Conservation (phyloP, 164 flowering plant genomes). For the Akebia trifoliata region DNA sequence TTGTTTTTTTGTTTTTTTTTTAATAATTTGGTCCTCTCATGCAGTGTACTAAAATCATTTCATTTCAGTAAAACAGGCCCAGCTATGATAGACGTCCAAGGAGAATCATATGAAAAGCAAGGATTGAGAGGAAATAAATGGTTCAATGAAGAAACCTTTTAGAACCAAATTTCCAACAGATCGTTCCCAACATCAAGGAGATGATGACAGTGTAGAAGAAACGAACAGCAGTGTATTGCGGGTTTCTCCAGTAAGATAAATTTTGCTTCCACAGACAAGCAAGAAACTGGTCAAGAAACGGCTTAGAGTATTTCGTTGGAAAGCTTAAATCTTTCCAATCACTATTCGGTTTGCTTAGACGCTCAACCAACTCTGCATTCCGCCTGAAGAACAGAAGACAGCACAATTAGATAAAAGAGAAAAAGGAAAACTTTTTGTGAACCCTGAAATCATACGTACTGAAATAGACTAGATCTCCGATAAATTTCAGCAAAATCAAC, state of each 20-base stretch:
- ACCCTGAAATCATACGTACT: constrained; percentile 39
- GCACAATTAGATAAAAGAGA: background rate
- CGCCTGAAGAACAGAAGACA: constrained; percentile 41
- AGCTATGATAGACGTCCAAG: background rate
- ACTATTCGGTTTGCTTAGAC: constrained; percentile 54
- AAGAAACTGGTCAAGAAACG: constrained; percentile 61
- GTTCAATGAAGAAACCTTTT: constrained; percentile 49
- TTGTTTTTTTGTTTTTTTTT: no score
- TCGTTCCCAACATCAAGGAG: constrained; percentile 91
- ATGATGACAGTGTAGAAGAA: constrained; percentile 90
- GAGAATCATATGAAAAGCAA: background rate
- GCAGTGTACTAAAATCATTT: background rate
- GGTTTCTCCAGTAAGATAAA: constrained; percentile 93
- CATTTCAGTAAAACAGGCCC: background rate
- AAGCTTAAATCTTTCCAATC: constrained; percentile 65
- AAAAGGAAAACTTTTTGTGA: background rate
- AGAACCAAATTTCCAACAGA: constrained; percentile 92
- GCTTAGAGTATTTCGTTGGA: constrained; percentile 69
- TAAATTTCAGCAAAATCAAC: constrained; percentile 91
- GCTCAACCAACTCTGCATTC: constrained; percentile 70
- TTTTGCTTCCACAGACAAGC: constrained; percentile 97
- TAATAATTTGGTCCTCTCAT: no score
- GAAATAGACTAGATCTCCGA: constrained; percentile 51
- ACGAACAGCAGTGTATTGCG: constrained; percentile 93
- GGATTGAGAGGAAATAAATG: background rate